Conservation (phyloP, 2,329 filamentous ascomycete genomes). For the Elsinoe ampelina region DNA sequence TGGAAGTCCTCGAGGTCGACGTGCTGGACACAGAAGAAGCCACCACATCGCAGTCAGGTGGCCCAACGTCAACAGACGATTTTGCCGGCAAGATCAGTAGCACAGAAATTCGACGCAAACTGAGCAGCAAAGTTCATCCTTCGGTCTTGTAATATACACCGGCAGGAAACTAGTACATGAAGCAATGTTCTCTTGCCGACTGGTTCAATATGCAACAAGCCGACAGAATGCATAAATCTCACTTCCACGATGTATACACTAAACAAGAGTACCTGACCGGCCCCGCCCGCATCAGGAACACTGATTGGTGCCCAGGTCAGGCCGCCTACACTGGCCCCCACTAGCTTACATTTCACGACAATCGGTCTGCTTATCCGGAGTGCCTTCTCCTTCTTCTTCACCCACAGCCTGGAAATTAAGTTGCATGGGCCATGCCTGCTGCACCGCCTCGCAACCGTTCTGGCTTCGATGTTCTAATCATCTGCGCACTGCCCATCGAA, state of each 20-base stretch:
- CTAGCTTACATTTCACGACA: no score
- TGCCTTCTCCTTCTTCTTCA: no score
- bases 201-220: no score
- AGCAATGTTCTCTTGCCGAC: no score
- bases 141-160: background rate
- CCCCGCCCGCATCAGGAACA: no score
- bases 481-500: conserved; percentile 19
- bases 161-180: no score
- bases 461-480: conserved; percentile 17
- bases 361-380: no score
- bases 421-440: background rate
- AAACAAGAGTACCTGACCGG: no score
- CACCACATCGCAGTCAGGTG: conserved; percentile 18
- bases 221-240: background rate
- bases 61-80: conserved; percentile 37
- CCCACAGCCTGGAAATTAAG: no score
- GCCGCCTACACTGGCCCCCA: no score
- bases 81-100: conserved; percentile 87
- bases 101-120: conserved; percentile 56
- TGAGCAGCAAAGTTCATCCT: conserved; percentile 18
- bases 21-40: conserved; percentile 62
- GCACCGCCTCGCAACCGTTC: background rate
- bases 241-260: no score
- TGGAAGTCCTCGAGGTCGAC: conserved; percentile 82
- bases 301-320: no score